A percentile compares a stretch with the other conserved stretches of the same genome.
These are phyloP conservation scores for Sugiyamaella sp. DNA, from an alignment of 1,139 yeast genomes.

Conservation along the genomic window DNA sequence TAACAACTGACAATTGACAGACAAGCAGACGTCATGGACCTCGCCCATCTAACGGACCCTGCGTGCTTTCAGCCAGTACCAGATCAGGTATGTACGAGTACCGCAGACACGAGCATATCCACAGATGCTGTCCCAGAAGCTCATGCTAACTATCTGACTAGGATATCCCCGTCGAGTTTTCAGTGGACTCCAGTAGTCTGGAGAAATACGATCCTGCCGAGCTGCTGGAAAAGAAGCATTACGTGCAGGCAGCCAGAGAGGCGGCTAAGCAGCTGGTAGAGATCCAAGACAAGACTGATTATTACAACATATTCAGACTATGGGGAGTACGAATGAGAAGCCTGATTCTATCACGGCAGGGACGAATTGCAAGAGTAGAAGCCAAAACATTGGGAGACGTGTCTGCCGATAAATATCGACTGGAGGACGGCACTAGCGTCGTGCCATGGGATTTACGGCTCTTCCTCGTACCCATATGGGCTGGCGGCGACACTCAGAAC, in stretches of 20 bases:
- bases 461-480: constrained; percentile 33
- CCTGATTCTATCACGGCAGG: constrained; percentile 30
- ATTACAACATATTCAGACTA: constrained; percentile 27
- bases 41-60: too few relatives aligned
- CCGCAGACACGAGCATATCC: not conserved
- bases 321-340: constrained; percentile 35
- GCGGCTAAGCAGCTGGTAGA: constrained; percentile 28
- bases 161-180: constrained; percentile 30
- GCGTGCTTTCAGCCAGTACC: too few relatives aligned
- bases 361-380: constrained; percentile 34
- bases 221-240: constrained; percentile 29
- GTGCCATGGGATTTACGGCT: constrained; percentile 41
- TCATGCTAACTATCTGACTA: constrained; percentile 8
- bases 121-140: constrained; percentile 16
- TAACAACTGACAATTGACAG: too few relatives aligned
- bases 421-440: constrained; percentile 33
- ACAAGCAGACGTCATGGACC: too few relatives aligned
- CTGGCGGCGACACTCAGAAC: constrained; percentile 33
- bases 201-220: constrained; percentile 25
- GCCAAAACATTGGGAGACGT: constrained; percentile 34
- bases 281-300: constrained; percentile 22
- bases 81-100: not conserved
- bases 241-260: constrained; percentile 32
- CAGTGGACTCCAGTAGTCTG: constrained; percentile 25
- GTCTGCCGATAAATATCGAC: constrained; percentile 31